Base-by-base conservation (phyloP, 2,329 filamentous ascomycete species). In the Phaeosphaeria sp. region DNA sequence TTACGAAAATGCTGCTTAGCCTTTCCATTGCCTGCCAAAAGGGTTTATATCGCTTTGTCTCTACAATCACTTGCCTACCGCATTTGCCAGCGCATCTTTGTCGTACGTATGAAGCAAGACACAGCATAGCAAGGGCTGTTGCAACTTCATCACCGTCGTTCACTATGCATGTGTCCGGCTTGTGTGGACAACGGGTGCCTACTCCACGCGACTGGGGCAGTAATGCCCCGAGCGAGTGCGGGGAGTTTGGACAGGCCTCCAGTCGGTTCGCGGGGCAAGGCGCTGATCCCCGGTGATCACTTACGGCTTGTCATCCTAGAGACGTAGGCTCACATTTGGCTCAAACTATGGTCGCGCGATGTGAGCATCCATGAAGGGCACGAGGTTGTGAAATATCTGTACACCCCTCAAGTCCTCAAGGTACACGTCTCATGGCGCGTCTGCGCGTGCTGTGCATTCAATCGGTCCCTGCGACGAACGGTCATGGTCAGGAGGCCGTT, bases 161-260 rank as follows among this genome's bases (percentile, higher is more conserved):
- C 36, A 39, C 15, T n/a, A 50, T 23, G 48, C 46, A 27, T 11
- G 21, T 22, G 27, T 18, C 30, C 11, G 15, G 33, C 20, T 23
- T 33, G 41, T 33, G 30, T 9, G 7, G 4, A n/a, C 36, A 39
- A n/a, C 17, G 17, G 13, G 25, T 7, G n/a, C 44, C 11, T 23
- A 44, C 20, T n/a, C n/a, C 13, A 39, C 17, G 36, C 36, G 36
- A 39, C 36, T 39, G 36, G 36, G 36, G 36, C n/a, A 22, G 22
- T 22, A 18, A 44, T 44, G 42, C 20, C 42, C 42, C 50, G 52
- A 48, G 39, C 42, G 30, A n/a, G 53, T 56, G 60, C 55, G 64
- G 64, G 62, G 58, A 60, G 51, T 30, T 20, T 57, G 15, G 41
- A 56, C 50, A 50, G 41, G 44, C 53, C 48, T 21, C 46, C 58